These are phyloP conservation scores for Termitomyces sp. DNA, from an alignment of 768 basidiomycete species.

Conservation along the genomic window DNA sequence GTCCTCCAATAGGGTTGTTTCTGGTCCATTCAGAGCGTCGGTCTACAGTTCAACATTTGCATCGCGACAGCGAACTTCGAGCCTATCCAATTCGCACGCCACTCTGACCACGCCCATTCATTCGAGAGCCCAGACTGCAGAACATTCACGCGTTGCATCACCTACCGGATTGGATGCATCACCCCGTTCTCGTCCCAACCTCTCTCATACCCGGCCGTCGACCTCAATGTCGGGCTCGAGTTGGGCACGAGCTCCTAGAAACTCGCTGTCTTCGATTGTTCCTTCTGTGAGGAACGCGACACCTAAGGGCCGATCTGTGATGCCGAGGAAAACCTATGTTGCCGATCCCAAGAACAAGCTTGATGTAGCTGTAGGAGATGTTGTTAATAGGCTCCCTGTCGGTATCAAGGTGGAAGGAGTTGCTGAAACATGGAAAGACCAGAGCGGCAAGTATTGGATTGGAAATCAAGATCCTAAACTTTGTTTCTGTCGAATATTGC, in stretches of 20 bases:
- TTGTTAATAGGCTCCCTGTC: slow-evolving; percentile 85
- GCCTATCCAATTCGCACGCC: slow-evolving; percentile 42
- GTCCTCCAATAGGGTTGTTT: slow-evolving; percentile 61
- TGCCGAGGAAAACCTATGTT: slow-evolving; percentile 66
- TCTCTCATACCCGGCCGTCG: slow-evolving; percentile 36
- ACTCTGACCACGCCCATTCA: slow-evolving; percentile 33
- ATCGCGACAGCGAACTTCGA: slow-evolving; percentile 80
- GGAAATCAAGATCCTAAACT: slow-evolving; percentile 87
- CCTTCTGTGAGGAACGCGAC: slow-evolving; percentile 35
- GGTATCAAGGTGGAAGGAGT: slow-evolving; percentile 81
- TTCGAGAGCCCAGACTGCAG: slow-evolving; percentile 36
- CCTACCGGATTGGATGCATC: slow-evolving; percentile 64
- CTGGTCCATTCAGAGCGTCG: slow-evolving; percentile 55
- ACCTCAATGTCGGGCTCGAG: slow-evolving; percentile 44
- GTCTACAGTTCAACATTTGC: slow-evolving; percentile 68
- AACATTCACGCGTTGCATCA: slow-evolving; percentile 43
- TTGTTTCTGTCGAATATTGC: slow-evolving; percentile 88
- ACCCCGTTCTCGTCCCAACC: slow-evolving; percentile 41
- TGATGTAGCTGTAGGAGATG: slow-evolving; percentile 89
- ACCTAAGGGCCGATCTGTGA: slow-evolving; percentile 38
- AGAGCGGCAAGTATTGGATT: slow-evolving; percentile 96
- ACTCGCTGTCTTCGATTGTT: slow-evolving; percentile 47
- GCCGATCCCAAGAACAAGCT: slow-evolving; percentile 89
- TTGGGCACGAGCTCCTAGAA: slow-evolving; percentile 68
- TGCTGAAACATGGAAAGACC: slow-evolving; percentile 84